These are phyloP conservation scores for Cardamine resedifolia DNA, from an alignment of 345 rosid genomes.

Conservation along the genomic window DNA sequence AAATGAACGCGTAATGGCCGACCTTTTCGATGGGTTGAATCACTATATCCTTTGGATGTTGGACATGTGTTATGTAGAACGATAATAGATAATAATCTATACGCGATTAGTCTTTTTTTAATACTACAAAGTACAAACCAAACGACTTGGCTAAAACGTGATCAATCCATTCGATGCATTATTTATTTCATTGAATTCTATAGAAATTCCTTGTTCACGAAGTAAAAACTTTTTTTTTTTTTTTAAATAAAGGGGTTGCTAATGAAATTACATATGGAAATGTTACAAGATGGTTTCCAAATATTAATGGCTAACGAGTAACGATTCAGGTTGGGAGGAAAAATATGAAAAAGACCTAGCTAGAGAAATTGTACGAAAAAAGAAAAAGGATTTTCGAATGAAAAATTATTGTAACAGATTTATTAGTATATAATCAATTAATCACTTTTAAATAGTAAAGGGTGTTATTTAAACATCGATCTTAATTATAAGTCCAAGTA, in stretches of 20 bases:
- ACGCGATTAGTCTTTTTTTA: slow-evolving; percentile 16
- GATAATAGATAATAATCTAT: slow-evolving; percentile 1
- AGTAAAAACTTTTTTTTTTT: not conserved
- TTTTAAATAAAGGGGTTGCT: too few species aligned
- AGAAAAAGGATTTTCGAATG: not conserved
- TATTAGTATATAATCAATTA: too few species aligned
- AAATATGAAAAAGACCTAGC: too few species aligned
- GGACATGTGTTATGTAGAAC: slow-evolving; percentile 30
- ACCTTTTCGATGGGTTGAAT: not conserved
- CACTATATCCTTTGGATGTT: slow-evolving; percentile 15
- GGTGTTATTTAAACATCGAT: too few species aligned
- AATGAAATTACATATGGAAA: too few species aligned
- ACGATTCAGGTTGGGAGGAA: too few species aligned
- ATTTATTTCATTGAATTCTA: not conserved
- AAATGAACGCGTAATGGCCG: slow-evolving; percentile 21
- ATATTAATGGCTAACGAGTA: too few species aligned
- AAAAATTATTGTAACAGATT: not conserved
- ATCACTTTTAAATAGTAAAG: too few species aligned
- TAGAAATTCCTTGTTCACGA: slow-evolving; percentile 6
- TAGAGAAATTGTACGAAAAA: too few species aligned
- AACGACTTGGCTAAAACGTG: slow-evolving; percentile 9
- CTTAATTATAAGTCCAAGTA: too few species aligned
- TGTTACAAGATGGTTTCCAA: too few species aligned
- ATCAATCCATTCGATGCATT: slow-evolving; percentile 5
- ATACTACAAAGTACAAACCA: slow-evolving; percentile 9